phyloP scores from a whole-genome alignment of 1,139 yeast species.

The Scheffersomyces illinoinensis region DNA sequence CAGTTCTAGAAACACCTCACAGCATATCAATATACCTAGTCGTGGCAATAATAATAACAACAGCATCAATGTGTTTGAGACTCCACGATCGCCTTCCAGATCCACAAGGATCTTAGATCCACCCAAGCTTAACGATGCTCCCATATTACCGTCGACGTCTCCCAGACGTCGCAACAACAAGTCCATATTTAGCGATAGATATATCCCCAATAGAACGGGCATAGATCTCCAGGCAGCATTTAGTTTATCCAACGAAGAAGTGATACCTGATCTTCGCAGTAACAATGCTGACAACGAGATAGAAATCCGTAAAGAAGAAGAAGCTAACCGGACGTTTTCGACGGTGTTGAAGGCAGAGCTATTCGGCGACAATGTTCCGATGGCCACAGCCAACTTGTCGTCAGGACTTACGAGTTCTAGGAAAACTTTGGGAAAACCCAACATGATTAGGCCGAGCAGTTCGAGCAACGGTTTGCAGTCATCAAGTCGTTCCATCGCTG shows the following conservation, averaged over 20 bases:
- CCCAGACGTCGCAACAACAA: constrained; percentile 44
- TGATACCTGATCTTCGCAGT: constrained; percentile 37
- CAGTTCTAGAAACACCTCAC: background rate
- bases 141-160: constrained; percentile 30
- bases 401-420: constrained; percentile 8
- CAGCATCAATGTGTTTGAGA: constrained; percentile 23
- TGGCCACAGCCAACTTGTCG: constrained; percentile 42
- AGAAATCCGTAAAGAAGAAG: constrained; percentile 69
- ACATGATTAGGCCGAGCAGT: constrained; percentile 21
- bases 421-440: constrained; percentile 6
- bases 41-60: background rate
- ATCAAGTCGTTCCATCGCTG: constrained; percentile 2
- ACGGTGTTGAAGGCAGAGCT: constrained; percentile 85
- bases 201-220: constrained; percentile 83
- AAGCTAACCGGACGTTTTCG: constrained; percentile 85
- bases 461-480: constrained; percentile 18
- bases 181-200: constrained; percentile 72
- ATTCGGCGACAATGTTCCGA: constrained; percentile 82
- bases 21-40: background rate
- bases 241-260: constrained; percentile 56
- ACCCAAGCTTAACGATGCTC: constrained; percentile 27
- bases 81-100: constrained; percentile 44
- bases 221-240: constrained; percentile 88
- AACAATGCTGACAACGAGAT: constrained; percentile 55
- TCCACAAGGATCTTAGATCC: constrained; percentile 39